Evolutionary conservation across 1,139 yeast genomes (phyloP).

Genomic region (Blastobotrys illinoisensis): DNA sequence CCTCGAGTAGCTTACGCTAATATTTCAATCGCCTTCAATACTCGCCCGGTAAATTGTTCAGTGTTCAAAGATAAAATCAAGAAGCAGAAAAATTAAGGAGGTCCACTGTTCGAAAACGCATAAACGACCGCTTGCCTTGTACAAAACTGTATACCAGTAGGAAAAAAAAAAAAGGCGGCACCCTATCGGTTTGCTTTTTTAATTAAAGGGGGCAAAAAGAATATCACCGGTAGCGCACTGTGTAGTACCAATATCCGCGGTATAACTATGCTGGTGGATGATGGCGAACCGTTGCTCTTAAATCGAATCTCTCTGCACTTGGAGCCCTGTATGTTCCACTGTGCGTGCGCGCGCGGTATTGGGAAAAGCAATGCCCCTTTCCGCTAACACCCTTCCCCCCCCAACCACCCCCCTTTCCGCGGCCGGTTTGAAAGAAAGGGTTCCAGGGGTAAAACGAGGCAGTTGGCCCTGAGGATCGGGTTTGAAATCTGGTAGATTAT

Average conservation of each 20-base stretch:
- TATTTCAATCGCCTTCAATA: neutral
- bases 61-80: neutral
- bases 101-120: neutral
- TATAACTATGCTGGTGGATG: neutral
- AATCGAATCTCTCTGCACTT: neutral
- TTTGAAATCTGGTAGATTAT: neutral
- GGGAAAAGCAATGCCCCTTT: neutral
- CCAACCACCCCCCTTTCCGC: neutral
- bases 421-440: neutral
- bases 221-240: neutral
- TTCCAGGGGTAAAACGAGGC: neutral
- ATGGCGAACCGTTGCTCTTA: neutral
- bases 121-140: neutral
- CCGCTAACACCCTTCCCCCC: neutral
- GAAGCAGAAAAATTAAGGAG: neutral
- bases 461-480: neutral
- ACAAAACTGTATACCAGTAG: neutral
- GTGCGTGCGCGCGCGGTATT: neutral
- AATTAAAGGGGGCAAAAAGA: neutral
- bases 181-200: neutral
- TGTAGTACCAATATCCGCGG: neutral
- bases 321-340: neutral
- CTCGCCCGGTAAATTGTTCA: neutral
- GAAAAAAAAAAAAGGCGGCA: neutral
- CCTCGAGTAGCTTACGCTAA: no score